These are phyloP conservation scores for Saccharomycopsis sp. DNA, from an alignment of 805 yeast species.

Conservation along the genomic window DNA sequence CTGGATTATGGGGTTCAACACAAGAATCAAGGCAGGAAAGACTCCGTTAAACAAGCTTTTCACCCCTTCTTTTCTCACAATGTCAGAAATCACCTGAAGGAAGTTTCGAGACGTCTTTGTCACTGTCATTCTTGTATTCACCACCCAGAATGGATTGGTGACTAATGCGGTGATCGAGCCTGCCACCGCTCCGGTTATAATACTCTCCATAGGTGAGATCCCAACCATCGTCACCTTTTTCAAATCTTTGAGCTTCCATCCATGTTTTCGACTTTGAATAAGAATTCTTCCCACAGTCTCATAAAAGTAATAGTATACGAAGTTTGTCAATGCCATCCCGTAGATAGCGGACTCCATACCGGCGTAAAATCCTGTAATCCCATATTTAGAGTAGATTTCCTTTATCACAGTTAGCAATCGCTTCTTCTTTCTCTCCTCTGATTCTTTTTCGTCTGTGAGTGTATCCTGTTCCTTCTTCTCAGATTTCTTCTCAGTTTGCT, in stretches of 20 bases:
- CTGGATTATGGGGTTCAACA: slow-evolving; percentile 83
- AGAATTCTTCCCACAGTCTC: slow-evolving; percentile 56
- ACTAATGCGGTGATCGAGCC: slow-evolving; percentile 77
- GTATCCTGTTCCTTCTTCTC: slow-evolving; percentile 19
- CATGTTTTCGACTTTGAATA: slow-evolving; percentile 26
- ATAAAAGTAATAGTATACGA: slow-evolving; percentile 85
- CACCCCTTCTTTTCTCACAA: slow-evolving; percentile 65
- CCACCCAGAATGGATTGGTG: slow-evolving; percentile 93
- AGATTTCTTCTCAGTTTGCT: slow-evolving; percentile 54
- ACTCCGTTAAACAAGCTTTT: slow-evolving; percentile 75
- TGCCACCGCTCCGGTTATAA: slow-evolving; percentile 75
- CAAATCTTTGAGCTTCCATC: slow-evolving; percentile 22
- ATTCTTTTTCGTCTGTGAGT: slow-evolving; percentile 1
- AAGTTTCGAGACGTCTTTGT: slow-evolving; percentile 34
- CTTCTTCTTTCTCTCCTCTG: slow-evolving; percentile 1
- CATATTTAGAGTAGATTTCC: slow-evolving; percentile 49
- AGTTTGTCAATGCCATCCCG: slow-evolving; percentile 82
- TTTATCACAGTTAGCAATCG: slow-evolving; percentile 30
- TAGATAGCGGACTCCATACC: slow-evolving; percentile 84
- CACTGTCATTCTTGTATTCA: slow-evolving; percentile 84
- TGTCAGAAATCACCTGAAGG: slow-evolving; percentile 50
- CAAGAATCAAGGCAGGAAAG: slow-evolving; percentile 80
- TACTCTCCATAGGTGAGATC: slow-evolving; percentile 57
- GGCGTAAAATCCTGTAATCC: slow-evolving; percentile 63
- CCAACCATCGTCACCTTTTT: slow-evolving; percentile 26